Percentiles rank a stretch among this genome's conserved stretches.
These are phyloP conservation scores for Tirmania nivea DNA, from an alignment of 495 filamentous ascomycete species.

Conservation along the genomic window DNA sequence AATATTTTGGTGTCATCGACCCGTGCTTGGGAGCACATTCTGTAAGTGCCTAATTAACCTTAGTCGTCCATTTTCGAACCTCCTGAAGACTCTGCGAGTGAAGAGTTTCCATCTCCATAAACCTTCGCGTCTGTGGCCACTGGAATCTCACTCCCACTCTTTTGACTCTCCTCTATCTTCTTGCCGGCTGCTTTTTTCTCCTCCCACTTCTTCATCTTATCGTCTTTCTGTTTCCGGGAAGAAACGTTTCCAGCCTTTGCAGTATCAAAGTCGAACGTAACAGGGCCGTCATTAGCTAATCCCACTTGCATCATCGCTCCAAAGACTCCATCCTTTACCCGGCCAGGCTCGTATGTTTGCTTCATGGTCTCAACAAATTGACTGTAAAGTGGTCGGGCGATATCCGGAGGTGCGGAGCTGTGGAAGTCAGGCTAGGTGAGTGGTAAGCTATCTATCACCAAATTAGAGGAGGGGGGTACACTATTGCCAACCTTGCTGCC, in stretches of 20 bases:
- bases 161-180: neutral
- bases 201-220: neutral
- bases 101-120: no score
- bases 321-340: conserved; percentile 85
- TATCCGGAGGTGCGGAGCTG: conserved; percentile 51
- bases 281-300: conserved; percentile 81
- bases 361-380: conserved; percentile 58
- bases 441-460: neutral
- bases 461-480: no score
- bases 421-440: conserved; percentile 56
- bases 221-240: neutral
- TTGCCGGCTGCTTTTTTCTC: neutral
- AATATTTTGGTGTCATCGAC: no score
- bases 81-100: no score
- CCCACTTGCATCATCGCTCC: conserved; percentile 98
- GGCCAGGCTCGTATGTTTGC: conserved; percentile 46
- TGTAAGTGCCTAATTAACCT: no score
- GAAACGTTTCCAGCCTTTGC: neutral
- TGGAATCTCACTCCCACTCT: neutral
- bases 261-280: conserved; percentile 29
- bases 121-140: neutral
- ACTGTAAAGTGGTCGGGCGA: conserved; percentile 63
- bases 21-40: no score
- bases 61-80: no score
- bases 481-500: conserved; percentile 38